These are phyloP conservation scores for Aureobasidium musti DNA, from an alignment of 2,329 filamentous ascomycete species.

Conservation along the genomic window DNA sequence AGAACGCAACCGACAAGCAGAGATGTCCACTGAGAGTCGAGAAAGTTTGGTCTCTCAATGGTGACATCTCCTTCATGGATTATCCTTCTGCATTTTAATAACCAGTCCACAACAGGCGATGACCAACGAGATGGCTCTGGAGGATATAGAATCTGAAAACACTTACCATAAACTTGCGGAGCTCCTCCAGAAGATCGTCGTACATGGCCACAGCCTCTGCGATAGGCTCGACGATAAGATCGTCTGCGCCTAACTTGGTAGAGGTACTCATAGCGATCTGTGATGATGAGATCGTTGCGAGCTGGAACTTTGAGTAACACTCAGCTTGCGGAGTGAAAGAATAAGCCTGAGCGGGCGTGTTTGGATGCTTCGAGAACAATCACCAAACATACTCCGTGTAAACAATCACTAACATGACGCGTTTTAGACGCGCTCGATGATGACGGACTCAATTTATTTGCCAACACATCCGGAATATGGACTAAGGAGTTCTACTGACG, in stretches of 20 bases:
- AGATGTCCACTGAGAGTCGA: no score
- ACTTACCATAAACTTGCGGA: background rate
- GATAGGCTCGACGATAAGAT: conserved; percentile 3
- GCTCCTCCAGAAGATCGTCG: background rate
- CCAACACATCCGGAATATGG: background rate
- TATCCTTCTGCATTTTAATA: no score
- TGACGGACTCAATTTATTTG: background rate
- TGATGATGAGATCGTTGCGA: background rate
- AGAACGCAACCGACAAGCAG: no score
- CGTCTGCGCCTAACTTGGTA: background rate
- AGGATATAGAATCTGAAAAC: background rate
- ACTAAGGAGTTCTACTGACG: no score
- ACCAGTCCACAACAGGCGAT: no score
- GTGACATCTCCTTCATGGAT: no score
- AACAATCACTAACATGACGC: background rate
- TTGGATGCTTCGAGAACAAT: background rate
- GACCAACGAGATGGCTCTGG: no score
- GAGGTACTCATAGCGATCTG: background rate
- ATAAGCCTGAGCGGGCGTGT: background rate
- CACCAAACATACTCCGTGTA: background rate
- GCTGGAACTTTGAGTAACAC: no score
- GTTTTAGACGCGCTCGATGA: background rate
- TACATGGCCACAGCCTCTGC: background rate
- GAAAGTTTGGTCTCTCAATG: no score
- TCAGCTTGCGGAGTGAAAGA: background rate